Evolutionary conservation across 2,329 filamentous ascomycete species (phyloP), one percentile per base, ranked within the genome.

Genomic region (Exophiala lecanii-corni): DNA sequence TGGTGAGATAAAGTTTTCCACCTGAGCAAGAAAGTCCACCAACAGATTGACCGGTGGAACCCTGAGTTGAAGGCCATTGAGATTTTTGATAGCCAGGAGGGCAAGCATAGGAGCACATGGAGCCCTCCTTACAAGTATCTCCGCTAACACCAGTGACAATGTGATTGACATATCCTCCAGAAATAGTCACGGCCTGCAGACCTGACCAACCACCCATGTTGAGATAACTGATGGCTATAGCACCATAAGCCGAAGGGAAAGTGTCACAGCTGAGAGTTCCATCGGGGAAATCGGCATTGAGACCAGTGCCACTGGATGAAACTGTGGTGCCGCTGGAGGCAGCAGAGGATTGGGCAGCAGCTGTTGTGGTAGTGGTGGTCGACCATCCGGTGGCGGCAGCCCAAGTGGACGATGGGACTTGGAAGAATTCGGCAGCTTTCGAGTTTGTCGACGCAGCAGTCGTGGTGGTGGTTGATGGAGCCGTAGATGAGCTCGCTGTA

Each of bases 31-130:
- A 79, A 13, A 97, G 69, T 55, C 92, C 92, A 64, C 92, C 92
- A 42, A 96, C 75, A 17, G 89, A 95, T 72, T 97, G 81, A 50
- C 82, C 82, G 39, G 80, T 87, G 26, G 72, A 60, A 43, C 91
- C 92, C 71, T 97, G 92, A 23, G 76, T 73, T 1, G 61, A 56
- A 35, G 92, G 88, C 84, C 89, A 97, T 63, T 97, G 91, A 2
- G 84, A 77, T 78, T 96, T 96, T 65, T 92, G 81, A 67, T 92
- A 94, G 34, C 91, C 91, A 19, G 81, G 69, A n/a, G 87, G 85
- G 73, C 92, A 98, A 43, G 87, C 82, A 60, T 97, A 97, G 2
- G 89, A 94, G 75, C 91, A 96, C 74, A 89, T 89, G 45, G 73
- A 68, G 36, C 80, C 82, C 7, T 72, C 57, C 6, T 58, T 63